A percentile compares a stretch with the other conserved stretches of the same genome.
Conservation (phyloP, 2,329 filamentous ascomycete species). For the Teratosphaeria epicoccoides region DNA sequence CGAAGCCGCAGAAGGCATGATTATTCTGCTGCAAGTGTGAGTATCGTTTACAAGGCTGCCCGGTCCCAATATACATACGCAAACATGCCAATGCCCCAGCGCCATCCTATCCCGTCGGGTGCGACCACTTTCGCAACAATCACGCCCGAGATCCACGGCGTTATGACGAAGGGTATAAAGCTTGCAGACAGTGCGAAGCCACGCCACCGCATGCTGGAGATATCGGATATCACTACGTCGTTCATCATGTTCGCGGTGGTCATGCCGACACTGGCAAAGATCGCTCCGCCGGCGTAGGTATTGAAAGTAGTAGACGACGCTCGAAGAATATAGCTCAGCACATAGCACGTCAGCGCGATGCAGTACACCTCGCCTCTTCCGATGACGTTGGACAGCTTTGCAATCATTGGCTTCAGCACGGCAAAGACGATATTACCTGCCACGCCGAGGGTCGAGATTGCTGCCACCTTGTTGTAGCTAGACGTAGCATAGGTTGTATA, state of each 20-base stretch:
- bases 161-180: conserved; percentile 32
- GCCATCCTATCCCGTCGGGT: conserved; percentile 31
- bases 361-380: conserved; percentile 32
- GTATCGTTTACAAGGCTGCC: background rate
- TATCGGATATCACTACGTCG: conserved; percentile 33
- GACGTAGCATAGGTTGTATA: conserved; percentile 33
- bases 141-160: conserved; percentile 32
- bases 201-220: conserved; percentile 32
- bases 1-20: conserved; percentile 30
- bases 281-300: conserved; percentile 28
- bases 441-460: conserved; percentile 22
- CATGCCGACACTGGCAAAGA: conserved; percentile 29
- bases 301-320: conserved; percentile 28
- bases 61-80: conserved; percentile 8
- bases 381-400: conserved; percentile 34
- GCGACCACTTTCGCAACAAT: conserved; percentile 31
- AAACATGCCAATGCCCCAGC: conserved; percentile 37
- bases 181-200: conserved; percentile 30
- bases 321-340: conserved; percentile 30
- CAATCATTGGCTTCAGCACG: conserved; percentile 32
- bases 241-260: conserved; percentile 33
- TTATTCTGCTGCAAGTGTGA: conserved; percentile 14
- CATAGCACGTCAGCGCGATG: conserved; percentile 25
- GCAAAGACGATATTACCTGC: conserved; percentile 31
- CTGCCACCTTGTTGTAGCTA: conserved; percentile 24